Conservation (phyloP, 805 yeast genomes). For the Torulaspora franciscae region DNA sequence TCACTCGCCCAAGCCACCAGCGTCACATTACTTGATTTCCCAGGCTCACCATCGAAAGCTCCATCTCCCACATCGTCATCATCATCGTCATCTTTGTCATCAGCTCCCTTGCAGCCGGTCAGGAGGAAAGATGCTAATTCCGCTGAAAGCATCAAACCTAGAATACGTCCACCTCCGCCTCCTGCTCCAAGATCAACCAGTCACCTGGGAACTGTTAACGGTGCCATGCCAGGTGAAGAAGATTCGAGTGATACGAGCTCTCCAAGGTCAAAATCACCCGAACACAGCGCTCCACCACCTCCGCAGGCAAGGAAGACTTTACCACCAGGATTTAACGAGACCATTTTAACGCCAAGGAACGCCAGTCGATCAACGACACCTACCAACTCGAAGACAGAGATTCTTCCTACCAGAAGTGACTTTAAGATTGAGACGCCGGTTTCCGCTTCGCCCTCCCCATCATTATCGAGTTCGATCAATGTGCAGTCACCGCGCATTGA, state of each 20-base stretch:
- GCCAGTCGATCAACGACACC: constrained; percentile 17
- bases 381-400: constrained; percentile 16
- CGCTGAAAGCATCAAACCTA: constrained; percentile 10
- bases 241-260: background rate
- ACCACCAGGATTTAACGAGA: constrained; percentile 39
- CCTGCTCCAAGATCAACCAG: constrained; percentile 14
- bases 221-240: background rate
- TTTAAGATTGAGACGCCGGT: constrained; percentile 8
- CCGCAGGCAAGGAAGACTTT: constrained; percentile 34
- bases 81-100: constrained; percentile 10
- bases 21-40: constrained; percentile 12
- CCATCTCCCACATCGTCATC: constrained; percentile 7
- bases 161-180: constrained; percentile 23
- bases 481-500: constrained; percentile 5
- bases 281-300: constrained; percentile 25
- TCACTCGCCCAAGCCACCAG: constrained; percentile 7
- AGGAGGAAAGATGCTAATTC: constrained; percentile 11
- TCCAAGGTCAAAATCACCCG: background rate
- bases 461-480: constrained; percentile 8
- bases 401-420: constrained; percentile 19
- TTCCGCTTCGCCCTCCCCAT: constrained; percentile 17
- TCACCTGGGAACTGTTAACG: background rate
- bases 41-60: constrained; percentile 2
- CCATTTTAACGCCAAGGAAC: constrained; percentile 36
- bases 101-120: constrained; percentile 17